These are phyloP conservation scores for Xanthoparmelia taractica DNA, from an alignment of 495 filamentous ascomycete genomes.

Conservation along the genomic window DNA sequence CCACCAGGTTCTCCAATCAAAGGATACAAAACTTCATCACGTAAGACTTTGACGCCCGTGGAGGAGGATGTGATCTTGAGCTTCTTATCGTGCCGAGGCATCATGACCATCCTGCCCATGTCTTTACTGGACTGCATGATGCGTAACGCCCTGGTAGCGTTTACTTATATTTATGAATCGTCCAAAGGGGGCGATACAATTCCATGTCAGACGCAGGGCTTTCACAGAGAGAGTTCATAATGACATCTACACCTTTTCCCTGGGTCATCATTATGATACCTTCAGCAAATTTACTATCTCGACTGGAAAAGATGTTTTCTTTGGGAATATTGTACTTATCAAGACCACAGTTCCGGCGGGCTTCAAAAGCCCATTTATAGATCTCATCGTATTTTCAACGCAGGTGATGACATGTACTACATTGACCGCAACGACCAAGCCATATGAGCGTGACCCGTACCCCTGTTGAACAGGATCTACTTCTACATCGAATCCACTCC, in stretches of 20 bases:
- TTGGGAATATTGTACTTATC: constrained; percentile 35
- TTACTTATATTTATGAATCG: constrained; percentile 54
- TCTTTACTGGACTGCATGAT: constrained; percentile 43
- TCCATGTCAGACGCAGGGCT: constrained; percentile 25
- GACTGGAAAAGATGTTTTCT: constrained; percentile 36
- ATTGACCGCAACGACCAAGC: constrained; percentile 23
- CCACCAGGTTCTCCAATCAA: constrained; percentile 42
- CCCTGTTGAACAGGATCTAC: constrained; percentile 20
- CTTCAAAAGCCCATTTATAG: constrained; percentile 17
- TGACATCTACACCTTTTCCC: constrained; percentile 17
- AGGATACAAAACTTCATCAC: constrained; percentile 33
- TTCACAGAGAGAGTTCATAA: constrained; percentile 23
- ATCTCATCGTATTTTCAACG: constrained; percentile 14
- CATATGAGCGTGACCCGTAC: constrained; percentile 19
- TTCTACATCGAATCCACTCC: constrained; percentile 15
- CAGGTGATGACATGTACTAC: constrained; percentile 28
- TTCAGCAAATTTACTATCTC: constrained; percentile 5
- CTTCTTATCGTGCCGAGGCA: constrained; percentile 19
- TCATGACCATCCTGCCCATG: constrained; percentile 44
- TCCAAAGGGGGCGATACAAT: constrained; percentile 38
- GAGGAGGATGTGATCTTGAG: constrained; percentile 24
- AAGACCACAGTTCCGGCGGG: constrained; percentile 22
- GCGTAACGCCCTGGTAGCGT: constrained; percentile 43
- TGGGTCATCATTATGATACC: constrained; percentile 11
- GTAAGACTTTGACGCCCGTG: constrained; percentile 13